phyloP scores from a whole-genome alignment of 176 grass and related monocot genomes.

The Zoysia japonica region DNA sequence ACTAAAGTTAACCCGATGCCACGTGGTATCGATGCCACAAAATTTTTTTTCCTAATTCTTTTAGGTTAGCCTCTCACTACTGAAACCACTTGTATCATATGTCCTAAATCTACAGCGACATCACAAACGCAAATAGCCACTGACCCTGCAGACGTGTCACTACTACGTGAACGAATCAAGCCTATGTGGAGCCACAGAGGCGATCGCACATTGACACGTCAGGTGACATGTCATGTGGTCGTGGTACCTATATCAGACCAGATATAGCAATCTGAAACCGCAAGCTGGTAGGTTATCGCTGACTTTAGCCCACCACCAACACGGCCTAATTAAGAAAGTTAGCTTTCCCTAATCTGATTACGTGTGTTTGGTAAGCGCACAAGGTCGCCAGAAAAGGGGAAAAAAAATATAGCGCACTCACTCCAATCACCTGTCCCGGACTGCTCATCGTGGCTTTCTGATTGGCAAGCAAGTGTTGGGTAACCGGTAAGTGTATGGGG shows the following conservation, averaged over 20 bases:
- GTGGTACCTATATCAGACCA: background rate
- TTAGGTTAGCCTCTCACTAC: conserved; percentile 17
- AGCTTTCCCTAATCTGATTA: background rate
- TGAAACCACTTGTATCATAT: background rate
- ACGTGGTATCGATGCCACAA: no score
- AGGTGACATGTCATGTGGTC: background rate
- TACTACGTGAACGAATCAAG: background rate
- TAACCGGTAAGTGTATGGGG: no score
- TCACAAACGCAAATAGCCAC: background rate
- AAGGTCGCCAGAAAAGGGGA: background rate
- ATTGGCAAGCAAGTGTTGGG: no score
- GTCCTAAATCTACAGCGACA: background rate
- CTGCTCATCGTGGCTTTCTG: background rate
- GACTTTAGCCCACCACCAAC: background rate
- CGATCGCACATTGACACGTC: conserved; percentile 21
- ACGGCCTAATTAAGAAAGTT: background rate
- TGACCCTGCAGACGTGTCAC: conserved; percentile 6
- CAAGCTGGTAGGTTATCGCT: background rate
- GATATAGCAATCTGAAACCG: background rate
- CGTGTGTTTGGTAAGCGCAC: background rate
- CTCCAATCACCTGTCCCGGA: background rate
- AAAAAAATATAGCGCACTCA: background rate
- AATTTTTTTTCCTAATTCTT: background rate
- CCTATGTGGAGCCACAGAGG: conserved; percentile 8
- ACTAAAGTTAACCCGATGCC: no score